These are phyloP conservation scores for Plenodomus lindquistii DNA, from an alignment of 2,329 filamentous ascomycete genomes.

Conservation along the genomic window DNA sequence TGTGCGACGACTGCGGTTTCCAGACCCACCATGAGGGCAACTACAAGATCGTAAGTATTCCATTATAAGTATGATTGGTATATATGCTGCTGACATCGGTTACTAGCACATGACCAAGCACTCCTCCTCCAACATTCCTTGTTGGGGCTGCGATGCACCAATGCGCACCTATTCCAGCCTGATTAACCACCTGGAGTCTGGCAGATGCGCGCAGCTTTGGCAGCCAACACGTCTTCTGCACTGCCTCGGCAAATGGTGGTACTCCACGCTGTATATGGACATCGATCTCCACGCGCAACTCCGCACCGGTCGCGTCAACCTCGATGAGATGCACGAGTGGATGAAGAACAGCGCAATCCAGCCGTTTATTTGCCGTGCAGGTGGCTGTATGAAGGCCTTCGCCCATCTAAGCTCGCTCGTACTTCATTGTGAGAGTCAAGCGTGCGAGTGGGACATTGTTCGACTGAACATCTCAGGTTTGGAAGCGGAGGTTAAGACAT, in stretches of 20 bases:
- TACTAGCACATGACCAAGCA: conserved; percentile 37
- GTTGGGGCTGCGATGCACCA: conserved; percentile 30
- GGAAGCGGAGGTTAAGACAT: conserved; percentile 23
- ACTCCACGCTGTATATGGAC: conserved; percentile 41
- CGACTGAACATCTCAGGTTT: conserved; percentile 27
- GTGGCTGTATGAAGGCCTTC: conserved; percentile 30
- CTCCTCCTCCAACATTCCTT: conserved; percentile 17
- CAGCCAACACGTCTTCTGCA: conserved; percentile 51
- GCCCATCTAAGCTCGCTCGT: conserved; percentile 30
- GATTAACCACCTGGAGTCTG: conserved; percentile 52
- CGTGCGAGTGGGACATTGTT: conserved; percentile 32
- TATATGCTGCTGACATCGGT: background rate
- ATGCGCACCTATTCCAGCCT: conserved; percentile 32
- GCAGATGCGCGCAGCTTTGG: conserved; percentile 70
- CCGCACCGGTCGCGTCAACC: conserved; percentile 26
- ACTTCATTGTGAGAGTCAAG: conserved; percentile 32
- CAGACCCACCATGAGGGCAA: conserved; percentile 26
- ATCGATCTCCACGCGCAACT: conserved; percentile 38
- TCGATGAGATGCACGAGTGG: conserved; percentile 26
- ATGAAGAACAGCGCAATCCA: conserved; percentile 26
- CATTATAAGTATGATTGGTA: no score
- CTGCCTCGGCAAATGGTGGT: conserved; percentile 40
- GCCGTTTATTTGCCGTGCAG: conserved; percentile 36
- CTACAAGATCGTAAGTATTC: conserved; percentile 21
- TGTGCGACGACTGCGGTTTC: conserved; percentile 26